Evolutionary conservation across 2,329 filamentous ascomycete species (phyloP).

Genomic region (Colletotrichum sp.): DNA sequence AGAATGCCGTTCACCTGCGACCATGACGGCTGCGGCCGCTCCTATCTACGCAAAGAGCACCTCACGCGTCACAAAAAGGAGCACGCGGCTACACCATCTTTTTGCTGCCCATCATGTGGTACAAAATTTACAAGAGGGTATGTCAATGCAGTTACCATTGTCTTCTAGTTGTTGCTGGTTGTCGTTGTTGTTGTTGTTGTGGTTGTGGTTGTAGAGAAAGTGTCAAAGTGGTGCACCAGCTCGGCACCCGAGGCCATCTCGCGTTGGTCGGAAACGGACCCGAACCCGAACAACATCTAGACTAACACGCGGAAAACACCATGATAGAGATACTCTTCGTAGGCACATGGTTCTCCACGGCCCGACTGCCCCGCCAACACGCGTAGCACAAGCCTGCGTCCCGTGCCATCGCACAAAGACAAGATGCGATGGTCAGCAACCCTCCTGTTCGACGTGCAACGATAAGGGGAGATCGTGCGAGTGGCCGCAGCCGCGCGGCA

Average conservation of each 20-base stretch:
- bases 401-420: conserved; percentile 15
- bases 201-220: background rate
- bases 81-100: background rate
- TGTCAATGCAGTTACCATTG: background rate
- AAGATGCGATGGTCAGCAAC: conserved; percentile 12
- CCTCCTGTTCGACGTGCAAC: conserved; percentile 1
- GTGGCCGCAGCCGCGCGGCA: background rate
- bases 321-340: conserved; percentile 8
- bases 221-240: background rate
- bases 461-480: conserved; percentile 7
- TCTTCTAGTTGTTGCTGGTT: background rate
- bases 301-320: background rate
- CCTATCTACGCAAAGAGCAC: conserved; percentile 14
- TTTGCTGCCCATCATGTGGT: conserved; percentile 4
- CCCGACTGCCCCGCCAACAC: conserved; percentile 8
- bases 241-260: background rate
- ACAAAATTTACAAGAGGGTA: conserved; percentile 17
- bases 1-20: conserved; percentile 12
- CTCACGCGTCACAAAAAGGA: conserved; percentile 18
- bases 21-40: conserved; percentile 14
- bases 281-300: background rate
- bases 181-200: background rate
- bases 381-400: conserved; percentile 13
- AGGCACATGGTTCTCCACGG: conserved; percentile 16
- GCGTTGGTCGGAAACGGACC: background rate